Evolutionary conservation across 176 grass and related monocot species (phyloP).

Genomic region (Oryza rufipogon): DNA sequence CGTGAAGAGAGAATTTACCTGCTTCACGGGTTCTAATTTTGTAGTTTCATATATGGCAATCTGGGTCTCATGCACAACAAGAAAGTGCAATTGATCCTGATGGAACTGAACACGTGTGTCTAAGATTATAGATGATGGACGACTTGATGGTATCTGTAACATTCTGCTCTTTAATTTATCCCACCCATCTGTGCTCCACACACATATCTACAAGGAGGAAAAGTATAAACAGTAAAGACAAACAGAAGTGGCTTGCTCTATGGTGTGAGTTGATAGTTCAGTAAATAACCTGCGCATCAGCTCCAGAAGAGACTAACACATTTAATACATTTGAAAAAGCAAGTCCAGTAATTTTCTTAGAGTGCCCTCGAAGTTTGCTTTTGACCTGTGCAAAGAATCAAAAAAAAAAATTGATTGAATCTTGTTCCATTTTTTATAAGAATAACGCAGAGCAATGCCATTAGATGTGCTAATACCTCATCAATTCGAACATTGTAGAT

Average conservation of each 20-base stretch:
- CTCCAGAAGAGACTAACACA: slow-evolving; percentile 91
- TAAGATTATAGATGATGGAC: slow-evolving; percentile 66
- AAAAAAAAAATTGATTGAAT: slow-evolving; percentile 10
- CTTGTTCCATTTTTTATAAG: slow-evolving; percentile 15
- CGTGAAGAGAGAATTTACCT: slow-evolving; percentile 41
- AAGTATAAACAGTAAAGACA: slow-evolving; percentile 20
- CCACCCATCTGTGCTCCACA: slow-evolving; percentile 96
- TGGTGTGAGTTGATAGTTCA: slow-evolving; percentile 30
- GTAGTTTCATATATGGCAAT: slow-evolving; percentile 92
- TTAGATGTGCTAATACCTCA: slow-evolving; percentile 60
- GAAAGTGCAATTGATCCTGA: slow-evolving; percentile 93
- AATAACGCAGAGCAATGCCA: slow-evolving; percentile 8
- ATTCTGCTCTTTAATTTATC: slow-evolving; percentile 84
- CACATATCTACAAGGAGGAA: slow-evolving; percentile 71
- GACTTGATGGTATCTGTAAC: slow-evolving; percentile 75
- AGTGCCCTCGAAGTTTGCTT: slow-evolving; percentile 95
- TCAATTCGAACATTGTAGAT: slow-evolving; percentile 99
- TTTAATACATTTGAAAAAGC: slow-evolving; percentile 94
- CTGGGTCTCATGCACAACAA: slow-evolving; percentile 97
- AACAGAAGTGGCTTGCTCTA: slow-evolving; percentile 15
- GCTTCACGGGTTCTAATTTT: slow-evolving; percentile 84
- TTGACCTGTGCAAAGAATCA: slow-evolving; percentile 69
- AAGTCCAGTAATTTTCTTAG: slow-evolving; percentile 98
- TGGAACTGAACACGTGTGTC: slow-evolving; percentile 97
- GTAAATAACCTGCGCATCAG: slow-evolving; percentile 89